Conservation (phyloP, 345 rosid species). For the Mallotus nudiflorus region DNA sequence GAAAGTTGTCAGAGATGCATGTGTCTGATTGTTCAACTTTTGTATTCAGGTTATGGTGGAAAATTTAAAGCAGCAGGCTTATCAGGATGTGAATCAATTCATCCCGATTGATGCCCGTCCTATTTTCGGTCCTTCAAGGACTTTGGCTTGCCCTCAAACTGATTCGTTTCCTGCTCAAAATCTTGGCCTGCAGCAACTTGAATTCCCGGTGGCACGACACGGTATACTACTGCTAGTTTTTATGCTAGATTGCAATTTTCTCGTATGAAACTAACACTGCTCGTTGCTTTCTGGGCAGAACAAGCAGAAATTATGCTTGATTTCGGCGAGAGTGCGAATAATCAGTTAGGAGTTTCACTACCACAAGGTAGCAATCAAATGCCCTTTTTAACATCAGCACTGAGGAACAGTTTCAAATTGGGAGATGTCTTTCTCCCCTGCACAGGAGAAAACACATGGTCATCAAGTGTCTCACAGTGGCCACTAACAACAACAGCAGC, state of each 20-base stretch:
- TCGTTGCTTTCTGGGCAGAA: constrained; percentile 6
- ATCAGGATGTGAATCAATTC: constrained; percentile 30
- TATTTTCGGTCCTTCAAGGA: constrained; percentile 29
- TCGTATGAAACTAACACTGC: background rate
- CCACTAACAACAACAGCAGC: constrained; percentile 1
- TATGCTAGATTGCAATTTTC: background rate
- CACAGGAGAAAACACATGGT: constrained; percentile 20
- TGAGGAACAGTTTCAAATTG: constrained; percentile 35
- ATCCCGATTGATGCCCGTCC: constrained; percentile 20
- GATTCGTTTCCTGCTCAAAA: constrained; percentile 28
- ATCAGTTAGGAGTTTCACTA: too few relatives aligned
- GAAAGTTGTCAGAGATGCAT: background rate
- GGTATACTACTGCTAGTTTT: constrained; percentile 23
- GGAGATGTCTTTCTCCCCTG: constrained; percentile 3
- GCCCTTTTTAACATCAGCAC: constrained; percentile 11
- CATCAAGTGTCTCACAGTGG: constrained; percentile 16
- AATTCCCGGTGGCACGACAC: constrained; percentile 27
- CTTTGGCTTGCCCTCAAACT: constrained; percentile 31
- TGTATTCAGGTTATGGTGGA: constrained; percentile 39
- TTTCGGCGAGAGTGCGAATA: constrained; percentile 26
- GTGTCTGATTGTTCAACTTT: constrained; percentile 3
- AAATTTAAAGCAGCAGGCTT: constrained; percentile 48
- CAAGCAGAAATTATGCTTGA: constrained; percentile 33
- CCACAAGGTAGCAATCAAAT: constrained; percentile 17
- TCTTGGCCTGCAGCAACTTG: constrained; percentile 31